phyloP scores from a whole-genome alignment of 495 filamentous ascomycete species.

The Pseudoneurospora amorphoporcata region DNA sequence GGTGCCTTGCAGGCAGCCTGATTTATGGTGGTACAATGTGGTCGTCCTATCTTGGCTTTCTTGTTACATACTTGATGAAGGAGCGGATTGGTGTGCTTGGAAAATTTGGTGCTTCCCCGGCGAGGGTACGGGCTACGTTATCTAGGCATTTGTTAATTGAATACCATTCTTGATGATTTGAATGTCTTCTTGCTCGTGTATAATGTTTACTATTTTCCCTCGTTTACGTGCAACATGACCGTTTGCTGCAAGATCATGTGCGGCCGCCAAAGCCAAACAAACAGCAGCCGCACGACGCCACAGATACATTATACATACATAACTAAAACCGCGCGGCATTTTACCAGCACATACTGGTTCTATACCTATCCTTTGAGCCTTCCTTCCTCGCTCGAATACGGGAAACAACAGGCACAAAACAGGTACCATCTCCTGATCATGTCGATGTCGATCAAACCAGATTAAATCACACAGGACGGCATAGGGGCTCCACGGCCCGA shows the following conservation, averaged over 20 bases:
- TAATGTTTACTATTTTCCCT: background rate
- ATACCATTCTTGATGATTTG: background rate
- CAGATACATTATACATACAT: background rate
- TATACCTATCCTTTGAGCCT: background rate
- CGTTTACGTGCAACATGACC: background rate
- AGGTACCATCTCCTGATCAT: background rate
- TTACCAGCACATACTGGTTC: background rate
- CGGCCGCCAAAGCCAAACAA: background rate
- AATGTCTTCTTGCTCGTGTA: background rate
- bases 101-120: background rate
- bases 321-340: background rate
- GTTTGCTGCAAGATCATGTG: background rate
- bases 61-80: background rate
- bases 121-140: background rate
- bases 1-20: conserved; percentile 7
- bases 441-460: background rate
- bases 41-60: background rate
- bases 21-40: background rate
- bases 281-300: background rate
- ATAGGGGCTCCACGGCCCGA: background rate
- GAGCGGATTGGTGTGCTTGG: background rate
- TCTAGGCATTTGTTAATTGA: background rate
- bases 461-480: background rate
- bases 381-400: background rate
- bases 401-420: background rate